Evolutionary conservation across 257 asterid genomes (phyloP).

Genomic region (Solanum gandarillasii): DNA sequence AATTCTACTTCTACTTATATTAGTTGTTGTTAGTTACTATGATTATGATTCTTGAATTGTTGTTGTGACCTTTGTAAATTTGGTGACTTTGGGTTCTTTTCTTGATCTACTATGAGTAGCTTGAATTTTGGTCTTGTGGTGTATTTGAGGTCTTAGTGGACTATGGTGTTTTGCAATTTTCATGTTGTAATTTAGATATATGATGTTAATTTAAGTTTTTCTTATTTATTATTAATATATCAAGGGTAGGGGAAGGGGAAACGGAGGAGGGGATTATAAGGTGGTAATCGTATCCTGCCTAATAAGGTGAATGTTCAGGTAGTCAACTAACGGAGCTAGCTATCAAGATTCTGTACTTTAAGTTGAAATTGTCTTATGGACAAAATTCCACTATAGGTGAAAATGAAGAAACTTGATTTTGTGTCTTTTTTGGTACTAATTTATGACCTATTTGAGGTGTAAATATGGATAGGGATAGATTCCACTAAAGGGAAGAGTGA

Average conservation of each 20-base stretch:
- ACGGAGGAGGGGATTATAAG: background rate
- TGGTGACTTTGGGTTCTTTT: background rate
- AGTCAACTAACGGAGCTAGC: background rate
- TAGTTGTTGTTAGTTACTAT: background rate
- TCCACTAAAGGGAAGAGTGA: background rate
- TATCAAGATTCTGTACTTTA: background rate
- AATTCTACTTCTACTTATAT: background rate
- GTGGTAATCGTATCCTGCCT: background rate
- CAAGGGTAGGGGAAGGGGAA: background rate
- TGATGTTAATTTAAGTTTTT: background rate
- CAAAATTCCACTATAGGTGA: background rate
- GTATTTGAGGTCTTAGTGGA: background rate
- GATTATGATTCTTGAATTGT: background rate
- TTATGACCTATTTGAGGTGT: background rate
- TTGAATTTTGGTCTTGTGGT: background rate
- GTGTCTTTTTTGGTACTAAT: background rate
- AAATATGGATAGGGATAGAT: background rate
- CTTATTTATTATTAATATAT: background rate
- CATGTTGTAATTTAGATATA: background rate
- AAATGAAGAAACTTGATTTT: background rate
- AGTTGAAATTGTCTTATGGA: background rate
- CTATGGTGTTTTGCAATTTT: background rate
- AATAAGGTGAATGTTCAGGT: background rate
- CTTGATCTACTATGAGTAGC: background rate
- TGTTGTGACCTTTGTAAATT: background rate